Evolutionary conservation across 352 stramenopile species (phyloP), one percentile per base, ranked within the genome.

Genomic region (Phytophthora foliorum): DNA sequence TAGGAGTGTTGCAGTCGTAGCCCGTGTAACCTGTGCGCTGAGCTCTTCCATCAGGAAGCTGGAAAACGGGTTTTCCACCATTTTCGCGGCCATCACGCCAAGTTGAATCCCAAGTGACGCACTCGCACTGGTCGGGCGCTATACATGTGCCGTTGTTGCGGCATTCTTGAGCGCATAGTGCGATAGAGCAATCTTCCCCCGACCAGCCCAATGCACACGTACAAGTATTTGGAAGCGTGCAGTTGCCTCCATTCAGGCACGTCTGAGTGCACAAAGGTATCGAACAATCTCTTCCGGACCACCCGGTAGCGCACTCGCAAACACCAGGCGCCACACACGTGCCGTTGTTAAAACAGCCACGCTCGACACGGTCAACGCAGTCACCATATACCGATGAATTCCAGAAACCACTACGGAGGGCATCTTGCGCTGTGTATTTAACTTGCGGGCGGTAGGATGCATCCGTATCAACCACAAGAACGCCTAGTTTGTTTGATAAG

Each of bases 281-380:
- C 3, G 75, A 89, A 57, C 92, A 98, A 70, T 97, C 89, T 7
- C 48, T 52, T 13, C 92, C 92, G 7, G 72, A 74, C 91, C 92
- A 98, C 0, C 92, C 92, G 9, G 50, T 3, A 9, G 87, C 84
- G 59, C 94, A 98, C 3, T 57, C 55, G 55, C 94, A 98, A 25
- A 83, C 93, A 53, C 90, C 76, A 2, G 95, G 94, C 4, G 88
- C 92, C 2, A 95, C 78, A 67, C 95, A 99, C 8, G 93, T 98
- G n/a, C 95, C 94, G 63, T 98, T 98, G 75, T 98, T 99, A 72
- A 91, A 98, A 80, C 97, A 99, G 6, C 97, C 97, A 51, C 88
- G 84, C 10, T 97, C 44, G 13, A 99, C 97, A 17, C 84, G 69
- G 71, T 99, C 97, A 2, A 98, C 82, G 75, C 97, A 99, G 7